Base-by-base conservation (phyloP, 768 basidiomycete species). In the Russula emetica region DNA sequence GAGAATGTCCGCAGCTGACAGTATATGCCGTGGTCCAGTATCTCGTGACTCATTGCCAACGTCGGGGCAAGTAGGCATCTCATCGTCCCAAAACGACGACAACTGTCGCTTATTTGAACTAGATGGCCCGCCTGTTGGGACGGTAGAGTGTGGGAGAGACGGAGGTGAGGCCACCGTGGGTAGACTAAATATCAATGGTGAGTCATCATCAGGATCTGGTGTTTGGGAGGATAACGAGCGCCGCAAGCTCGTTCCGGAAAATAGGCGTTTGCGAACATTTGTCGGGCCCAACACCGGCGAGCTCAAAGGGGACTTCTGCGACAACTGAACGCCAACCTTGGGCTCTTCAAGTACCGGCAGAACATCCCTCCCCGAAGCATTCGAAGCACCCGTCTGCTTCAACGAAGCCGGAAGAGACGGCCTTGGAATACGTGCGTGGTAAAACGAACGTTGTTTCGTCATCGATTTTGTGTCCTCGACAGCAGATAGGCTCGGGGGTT, bases 1-100 rank as follows among this genome's bases (percentile, higher is more conserved):
- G 24, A 83, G 78, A 77, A 87, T 79, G 61, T 87, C 84, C 20
- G 83, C 85, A 26, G 84, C 82, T 18, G 85, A 83, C 80, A 88
- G 80, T 64, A 88, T 88, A 45, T 81, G 81, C 70, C 86, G 84
- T 9, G 85, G 84, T 5, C 75, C 77, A 71, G 85, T 85, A 32
- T 86, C 85, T 18, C 73, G 67, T 5, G 67, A 64, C 16, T 63
- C 59, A 6, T 66, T 64, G 53, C 78, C 77, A 62, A 78, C 79
- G 50, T 66, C 70, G 7, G 78, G 76, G n/a, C 67, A 66, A n/a
- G 68, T 63, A 40, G 80, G 78, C 36, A 72, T 67, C 56, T 71
- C 69, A 63, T 82, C 82, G 40, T 85, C 85, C 78, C 82, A 83
- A 64, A 81, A 79, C 13, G 80, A 82, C 30, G 67, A 60, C 34